Conservation (phyloP, 139 green algal species). For the Picochlorum sp. region DNA sequence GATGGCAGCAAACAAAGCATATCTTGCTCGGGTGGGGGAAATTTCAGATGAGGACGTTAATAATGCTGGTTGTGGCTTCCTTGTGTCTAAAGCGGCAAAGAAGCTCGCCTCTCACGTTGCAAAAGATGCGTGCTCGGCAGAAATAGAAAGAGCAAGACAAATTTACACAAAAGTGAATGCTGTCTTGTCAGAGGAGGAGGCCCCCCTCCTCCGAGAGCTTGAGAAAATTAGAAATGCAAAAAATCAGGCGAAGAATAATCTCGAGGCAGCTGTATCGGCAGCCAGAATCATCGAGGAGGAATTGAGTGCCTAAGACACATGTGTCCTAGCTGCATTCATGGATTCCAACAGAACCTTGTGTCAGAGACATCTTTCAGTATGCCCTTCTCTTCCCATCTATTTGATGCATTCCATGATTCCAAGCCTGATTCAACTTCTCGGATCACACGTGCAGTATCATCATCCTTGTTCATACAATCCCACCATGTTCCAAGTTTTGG, state of each 20-base stretch:
- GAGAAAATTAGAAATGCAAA: slow-evolving; percentile 5
- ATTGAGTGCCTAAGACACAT: neutral
- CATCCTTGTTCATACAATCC: slow-evolving; percentile 37
- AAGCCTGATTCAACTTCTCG: slow-evolving; percentile 43
- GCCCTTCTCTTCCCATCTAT: slow-evolving; percentile 50
- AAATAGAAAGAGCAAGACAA: neutral
- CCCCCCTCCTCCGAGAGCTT: neutral
- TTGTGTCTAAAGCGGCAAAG: slow-evolving; percentile 23
- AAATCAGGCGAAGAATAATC: slow-evolving; percentile 11
- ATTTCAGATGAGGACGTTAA: slow-evolving; percentile 1
- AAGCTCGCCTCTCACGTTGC: slow-evolving; percentile 12
- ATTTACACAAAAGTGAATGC: neutral
- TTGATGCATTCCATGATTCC: slow-evolving; percentile 38
- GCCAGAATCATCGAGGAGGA: neutral
- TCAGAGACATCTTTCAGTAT: slow-evolving; percentile 40
- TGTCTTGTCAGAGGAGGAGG: neutral
- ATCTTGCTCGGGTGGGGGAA: slow-evolving; percentile 18
- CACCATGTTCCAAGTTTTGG: slow-evolving; percentile 60
- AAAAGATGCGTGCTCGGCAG: neutral
- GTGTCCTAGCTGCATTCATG: neutral
- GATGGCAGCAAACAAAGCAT: slow-evolving; percentile 41
- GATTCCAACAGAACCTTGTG: slow-evolving; percentile 24
- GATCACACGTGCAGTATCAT: slow-evolving; percentile 35
- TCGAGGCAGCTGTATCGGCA: slow-evolving; percentile 11
- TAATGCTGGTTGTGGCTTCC: slow-evolving; percentile 5